phyloP scores from a whole-genome alignment of 2,329 filamentous ascomycete genomes.

The Stemphylium beticola region DNA sequence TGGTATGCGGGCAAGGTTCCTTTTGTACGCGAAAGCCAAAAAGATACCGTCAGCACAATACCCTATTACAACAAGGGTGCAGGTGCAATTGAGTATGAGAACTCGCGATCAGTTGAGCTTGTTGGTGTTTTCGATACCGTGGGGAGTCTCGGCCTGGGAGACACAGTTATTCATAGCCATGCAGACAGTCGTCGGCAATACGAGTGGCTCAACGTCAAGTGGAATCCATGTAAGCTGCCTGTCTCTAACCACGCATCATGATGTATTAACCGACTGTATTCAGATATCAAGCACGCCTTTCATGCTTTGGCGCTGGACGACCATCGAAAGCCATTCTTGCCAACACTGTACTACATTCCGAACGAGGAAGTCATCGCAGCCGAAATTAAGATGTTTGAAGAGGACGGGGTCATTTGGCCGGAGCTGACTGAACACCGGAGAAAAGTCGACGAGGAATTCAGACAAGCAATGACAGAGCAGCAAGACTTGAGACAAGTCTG shows the following conservation, averaged over 20 bases:
- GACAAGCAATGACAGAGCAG: neutral
- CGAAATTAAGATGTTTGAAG: neutral
- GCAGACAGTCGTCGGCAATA: too few relatives aligned
- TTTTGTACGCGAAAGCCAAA: neutral
- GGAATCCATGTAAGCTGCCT: too few relatives aligned
- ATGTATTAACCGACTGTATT: neutral
- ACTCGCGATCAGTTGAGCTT: slow-evolving; percentile 23
- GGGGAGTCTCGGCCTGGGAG: slow-evolving; percentile 45
- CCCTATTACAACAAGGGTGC: too few relatives aligned
- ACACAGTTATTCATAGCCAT: neutral
- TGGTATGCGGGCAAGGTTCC: neutral
- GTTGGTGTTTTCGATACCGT: slow-evolving; percentile 55
- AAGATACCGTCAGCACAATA: too few relatives aligned
- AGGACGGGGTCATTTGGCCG: neutral
- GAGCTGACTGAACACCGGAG: neutral
- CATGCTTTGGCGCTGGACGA: slow-evolving; percentile 60
- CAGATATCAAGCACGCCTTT: slow-evolving; percentile 53
- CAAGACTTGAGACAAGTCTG: neutral
- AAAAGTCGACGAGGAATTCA: neutral
- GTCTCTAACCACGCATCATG: too few relatives aligned
- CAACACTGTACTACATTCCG: slow-evolving; percentile 59
- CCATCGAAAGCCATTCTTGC: slow-evolving; percentile 58
- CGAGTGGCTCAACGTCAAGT: too few relatives aligned
- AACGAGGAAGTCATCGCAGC: neutral
- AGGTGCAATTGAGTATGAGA: too few relatives aligned